A percentile compares a stretch with the other conserved stretches of the same genome.
Conservation (phyloP, 192 early-diverging fungal genomes). For the Coemansia sp. region DNA sequence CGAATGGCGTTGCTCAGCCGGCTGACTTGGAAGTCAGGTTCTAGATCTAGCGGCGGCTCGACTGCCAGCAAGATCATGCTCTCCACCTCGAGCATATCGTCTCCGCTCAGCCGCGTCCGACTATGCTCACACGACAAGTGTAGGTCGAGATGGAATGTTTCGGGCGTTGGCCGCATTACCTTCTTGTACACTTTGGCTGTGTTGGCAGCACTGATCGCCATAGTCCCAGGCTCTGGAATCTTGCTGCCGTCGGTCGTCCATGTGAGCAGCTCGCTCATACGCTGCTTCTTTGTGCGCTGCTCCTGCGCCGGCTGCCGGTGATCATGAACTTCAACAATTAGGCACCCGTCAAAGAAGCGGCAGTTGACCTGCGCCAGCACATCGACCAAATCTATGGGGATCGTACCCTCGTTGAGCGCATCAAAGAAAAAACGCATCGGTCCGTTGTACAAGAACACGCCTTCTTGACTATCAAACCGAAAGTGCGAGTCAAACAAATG, state of each 20-base stretch:
- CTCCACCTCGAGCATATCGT: slow-evolving; percentile 63
- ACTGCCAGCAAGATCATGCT: slow-evolving; percentile 64
- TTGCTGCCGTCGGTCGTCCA: slow-evolving; percentile 16
- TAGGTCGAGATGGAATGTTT: slow-evolving; percentile 44
- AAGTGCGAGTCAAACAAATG: slow-evolving; percentile 73
- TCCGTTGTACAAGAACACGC: slow-evolving; percentile 54
- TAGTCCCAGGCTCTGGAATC: slow-evolving; percentile 9
- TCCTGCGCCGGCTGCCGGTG: slow-evolving; percentile 56
- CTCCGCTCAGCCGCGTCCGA: slow-evolving; percentile 52
- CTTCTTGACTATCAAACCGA: slow-evolving; percentile 64
- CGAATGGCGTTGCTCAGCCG: slow-evolving; percentile 68
- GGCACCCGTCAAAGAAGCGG: slow-evolving; percentile 55
- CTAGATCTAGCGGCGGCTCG: slow-evolving; percentile 66
- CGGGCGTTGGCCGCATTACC: slow-evolving; percentile 50
- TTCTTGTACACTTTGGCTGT: slow-evolving; percentile 31
- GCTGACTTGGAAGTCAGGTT: slow-evolving; percentile 68
- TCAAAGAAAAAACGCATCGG: slow-evolving; percentile 57
- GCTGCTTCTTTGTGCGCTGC: slow-evolving; percentile 26
- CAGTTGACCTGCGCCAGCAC: slow-evolving; percentile 61
- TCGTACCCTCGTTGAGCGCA: slow-evolving; percentile 51
- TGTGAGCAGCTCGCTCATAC: slow-evolving; percentile 30
- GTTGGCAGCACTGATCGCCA: background rate
- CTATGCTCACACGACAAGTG: slow-evolving; percentile 38
- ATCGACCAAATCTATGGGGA: slow-evolving; percentile 68
- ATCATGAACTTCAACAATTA: slow-evolving; percentile 72